phyloP scores from a whole-genome alignment of 2,329 filamentous ascomycete genomes.

The Karstenula rhodostoma region DNA sequence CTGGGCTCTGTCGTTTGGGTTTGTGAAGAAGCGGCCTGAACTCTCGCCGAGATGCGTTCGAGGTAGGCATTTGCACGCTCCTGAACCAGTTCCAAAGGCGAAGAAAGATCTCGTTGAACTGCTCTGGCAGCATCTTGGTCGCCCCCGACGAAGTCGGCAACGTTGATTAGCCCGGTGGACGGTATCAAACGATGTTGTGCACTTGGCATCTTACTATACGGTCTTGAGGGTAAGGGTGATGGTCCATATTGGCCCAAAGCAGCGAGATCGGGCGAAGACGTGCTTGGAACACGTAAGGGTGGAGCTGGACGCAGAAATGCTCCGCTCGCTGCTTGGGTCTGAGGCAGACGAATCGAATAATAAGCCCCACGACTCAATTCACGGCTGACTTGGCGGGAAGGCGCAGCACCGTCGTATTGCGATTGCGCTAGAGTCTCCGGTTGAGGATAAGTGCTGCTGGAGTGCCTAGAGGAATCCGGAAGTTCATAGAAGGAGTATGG shows the following conservation, averaged over 20 bases:
- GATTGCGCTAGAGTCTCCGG: constrained; percentile 19
- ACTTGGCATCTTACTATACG: constrained; percentile 24
- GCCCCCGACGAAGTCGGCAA: constrained; percentile 22
- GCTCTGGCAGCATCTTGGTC: constrained; percentile 31
- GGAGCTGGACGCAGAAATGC: constrained; percentile 14
- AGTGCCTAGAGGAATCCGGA: constrained; percentile 34
- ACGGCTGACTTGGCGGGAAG: constrained; percentile 24
- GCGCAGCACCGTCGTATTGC: constrained; percentile 34
- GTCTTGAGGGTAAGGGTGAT: constrained; percentile 25
- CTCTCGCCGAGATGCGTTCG: constrained; percentile 16
- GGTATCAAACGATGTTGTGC: constrained; percentile 18
- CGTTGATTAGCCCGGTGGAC: constrained; percentile 19
- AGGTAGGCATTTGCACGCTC: constrained; percentile 28
- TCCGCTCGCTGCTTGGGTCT: constrained; percentile 14
- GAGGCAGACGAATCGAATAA: constrained; percentile 29
- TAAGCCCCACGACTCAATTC: constrained; percentile 31
- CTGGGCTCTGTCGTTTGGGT: constrained; percentile 2
- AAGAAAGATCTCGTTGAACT: constrained; percentile 29
- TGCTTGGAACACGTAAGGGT: constrained; percentile 20
- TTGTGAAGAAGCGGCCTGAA: constrained; percentile 10
- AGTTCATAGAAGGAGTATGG: constrained; percentile 46
- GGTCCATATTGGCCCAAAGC: constrained; percentile 15
- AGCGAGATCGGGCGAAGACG: constrained; percentile 25
- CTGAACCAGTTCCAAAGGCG: constrained; percentile 36
- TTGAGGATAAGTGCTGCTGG: constrained; percentile 34